phyloP scores from a whole-genome alignment of 495 filamentous ascomycete genomes.

The Pyrenula aspistea region DNA sequence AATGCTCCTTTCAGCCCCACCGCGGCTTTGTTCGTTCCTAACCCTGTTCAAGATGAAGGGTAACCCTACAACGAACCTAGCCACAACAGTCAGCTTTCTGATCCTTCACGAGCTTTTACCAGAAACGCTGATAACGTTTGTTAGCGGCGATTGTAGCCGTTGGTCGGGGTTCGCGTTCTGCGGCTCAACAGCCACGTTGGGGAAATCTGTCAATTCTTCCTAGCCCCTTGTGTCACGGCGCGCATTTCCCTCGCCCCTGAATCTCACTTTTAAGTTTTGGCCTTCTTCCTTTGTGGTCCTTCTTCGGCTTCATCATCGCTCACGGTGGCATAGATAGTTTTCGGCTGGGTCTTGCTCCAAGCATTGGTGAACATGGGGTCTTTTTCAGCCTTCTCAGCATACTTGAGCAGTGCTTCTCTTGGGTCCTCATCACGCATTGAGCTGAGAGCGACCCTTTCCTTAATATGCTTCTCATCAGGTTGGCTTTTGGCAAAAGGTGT shows the following conservation, averaged over 20 bases:
- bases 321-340: conserved; percentile 82
- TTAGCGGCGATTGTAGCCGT: neutral
- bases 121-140: neutral
- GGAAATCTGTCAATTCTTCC: neutral
- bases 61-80: neutral
- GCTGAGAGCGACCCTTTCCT: conserved; percentile 75
- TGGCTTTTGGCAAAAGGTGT: conserved; percentile 89
- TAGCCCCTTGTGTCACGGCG: neutral
- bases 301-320: conserved; percentile 79
- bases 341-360: conserved; percentile 86
- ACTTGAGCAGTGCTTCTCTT: conserved; percentile 84
- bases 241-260: neutral
- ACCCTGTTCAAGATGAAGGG: neutral
- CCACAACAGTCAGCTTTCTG: neutral
- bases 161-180: neutral
- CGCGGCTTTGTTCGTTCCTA: neutral
- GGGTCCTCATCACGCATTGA: conserved; percentile 97
- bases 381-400: conserved; percentile 86
- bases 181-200: neutral
- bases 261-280: conserved; percentile 18
- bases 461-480: conserved; percentile 82
- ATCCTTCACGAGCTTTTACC: neutral
- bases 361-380: conserved; percentile 90
- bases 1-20: neutral
- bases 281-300: conserved; percentile 55